Evolutionary conservation across 2,329 filamentous ascomycete species (phyloP).

Genomic region (Exophiala oligosperma): DNA sequence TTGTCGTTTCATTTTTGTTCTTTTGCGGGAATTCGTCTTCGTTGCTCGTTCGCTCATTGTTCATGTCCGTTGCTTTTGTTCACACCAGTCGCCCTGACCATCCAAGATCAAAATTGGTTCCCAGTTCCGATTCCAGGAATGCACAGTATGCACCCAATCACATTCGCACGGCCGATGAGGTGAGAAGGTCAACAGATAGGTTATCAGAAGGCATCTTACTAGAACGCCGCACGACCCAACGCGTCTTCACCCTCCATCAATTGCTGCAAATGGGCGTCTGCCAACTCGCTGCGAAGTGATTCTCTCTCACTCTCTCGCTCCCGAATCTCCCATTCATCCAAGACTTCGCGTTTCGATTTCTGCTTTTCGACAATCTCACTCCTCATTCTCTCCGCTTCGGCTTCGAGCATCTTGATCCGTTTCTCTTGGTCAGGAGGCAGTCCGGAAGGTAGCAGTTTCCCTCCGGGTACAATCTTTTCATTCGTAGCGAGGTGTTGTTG

Average conservation of each 20-base stretch:
- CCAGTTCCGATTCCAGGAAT: too few species aligned
- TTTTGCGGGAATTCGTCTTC: too few species aligned
- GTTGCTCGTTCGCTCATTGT: too few species aligned
- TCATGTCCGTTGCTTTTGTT: too few species aligned
- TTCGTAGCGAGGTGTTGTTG: conserved; percentile 36
- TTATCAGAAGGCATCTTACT: conserved; percentile 2
- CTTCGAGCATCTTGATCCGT: conserved; percentile 46
- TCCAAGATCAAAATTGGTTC: too few species aligned
- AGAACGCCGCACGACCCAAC: conserved; percentile 43
- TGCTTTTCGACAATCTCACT: conserved; percentile 48
- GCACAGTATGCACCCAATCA: too few species aligned
- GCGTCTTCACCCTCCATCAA: conserved; percentile 47
- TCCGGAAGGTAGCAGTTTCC: conserved; percentile 39
- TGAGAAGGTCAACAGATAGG: too few species aligned
- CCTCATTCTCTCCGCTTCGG: conserved; percentile 46
- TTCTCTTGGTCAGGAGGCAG: conserved; percentile 44
- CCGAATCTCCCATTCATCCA: conserved; percentile 50
- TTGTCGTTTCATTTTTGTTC: too few species aligned
- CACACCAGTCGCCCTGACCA: too few species aligned
- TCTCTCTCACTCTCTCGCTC: conserved; percentile 49
- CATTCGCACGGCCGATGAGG: too few species aligned
- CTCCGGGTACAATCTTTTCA: conserved; percentile 42
- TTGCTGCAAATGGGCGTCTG: conserved; percentile 48
- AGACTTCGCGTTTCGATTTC: conserved; percentile 39
- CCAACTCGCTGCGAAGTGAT: conserved; percentile 48